Base-by-base conservation (phyloP, 257 asterid genomes). In the Salvia splendens region DNA sequence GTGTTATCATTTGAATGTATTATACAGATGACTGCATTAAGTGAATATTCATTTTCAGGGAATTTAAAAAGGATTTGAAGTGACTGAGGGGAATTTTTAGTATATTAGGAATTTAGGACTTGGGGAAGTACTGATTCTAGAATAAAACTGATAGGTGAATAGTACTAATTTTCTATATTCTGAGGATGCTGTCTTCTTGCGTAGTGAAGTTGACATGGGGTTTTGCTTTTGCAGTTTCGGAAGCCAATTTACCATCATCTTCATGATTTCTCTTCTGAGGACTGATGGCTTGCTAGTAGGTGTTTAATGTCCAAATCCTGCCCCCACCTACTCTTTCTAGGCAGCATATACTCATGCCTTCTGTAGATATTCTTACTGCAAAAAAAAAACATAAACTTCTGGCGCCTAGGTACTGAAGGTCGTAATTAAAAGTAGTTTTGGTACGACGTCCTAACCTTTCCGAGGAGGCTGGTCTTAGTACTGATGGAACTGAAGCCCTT, bases 401-500 rank as follows among this genome's bases (percentile, higher is more conserved):
- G 7, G 51, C n/a, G 51, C 16, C 17, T 12, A 46, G 51, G 51
- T 12, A 46, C 51, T 12, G 51, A 46, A 46, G 16, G 51, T 46
- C 17, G 51, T 46, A 12, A 46, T 0, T 17, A 7, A 24, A 17
- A 51, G 12, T 17, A 51, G 57, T 51, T 53, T 53, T 53, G 59
- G 15, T 53, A n/a, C 15, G 15, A 53, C 59, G 10, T 53, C 9
- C 38, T 53, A 24, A 53, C 59, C 59, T 8, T 24, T 53, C 15
- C 5, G 38, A 24, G 59, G 59, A 24, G 38, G 59, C 59, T 53
- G 35, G 15, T 53, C 58, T 20, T 28, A 24, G 38, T 24, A 53
- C 9, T 1, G 59, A 53, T 24, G 14, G 58, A 53, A 24, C 11
- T 24, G 59, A 53, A 53, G 59, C 59, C 59, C 59, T 53, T 53